phyloP scores from a whole-genome alignment of 257 asterid genomes.

The Przewalskia tangutica region DNA sequence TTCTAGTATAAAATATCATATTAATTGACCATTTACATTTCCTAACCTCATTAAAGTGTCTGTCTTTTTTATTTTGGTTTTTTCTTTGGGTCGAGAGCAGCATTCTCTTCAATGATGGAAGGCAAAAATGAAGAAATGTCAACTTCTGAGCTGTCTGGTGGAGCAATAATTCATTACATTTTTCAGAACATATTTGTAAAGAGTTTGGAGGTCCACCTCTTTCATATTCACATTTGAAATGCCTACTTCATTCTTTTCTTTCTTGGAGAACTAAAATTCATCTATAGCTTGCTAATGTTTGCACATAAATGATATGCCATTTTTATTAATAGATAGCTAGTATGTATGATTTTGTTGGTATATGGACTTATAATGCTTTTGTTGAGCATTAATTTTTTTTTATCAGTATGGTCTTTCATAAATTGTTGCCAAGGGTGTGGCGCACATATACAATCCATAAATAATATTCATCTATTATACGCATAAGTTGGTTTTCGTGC shows the following conservation, averaged over 20 bases:
- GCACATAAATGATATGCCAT: neutral
- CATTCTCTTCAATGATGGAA: conserved; percentile 83
- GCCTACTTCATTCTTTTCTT: conserved; percentile 8
- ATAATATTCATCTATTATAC: neutral
- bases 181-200: conserved; percentile 84
- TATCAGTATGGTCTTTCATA: neutral
- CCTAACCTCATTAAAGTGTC: neutral
- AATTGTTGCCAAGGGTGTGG: neutral
- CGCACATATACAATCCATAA: neutral
- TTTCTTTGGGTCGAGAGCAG: conserved; percentile 29
- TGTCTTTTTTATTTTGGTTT: neutral
- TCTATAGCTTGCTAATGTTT: neutral
- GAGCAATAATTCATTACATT: conserved; percentile 94
- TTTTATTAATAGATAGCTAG: neutral
- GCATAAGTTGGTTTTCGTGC: neutral
- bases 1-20: neutral
- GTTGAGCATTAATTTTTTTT: neutral
- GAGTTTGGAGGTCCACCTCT: conserved; percentile 71
- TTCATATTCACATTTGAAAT: conserved; percentile 9
- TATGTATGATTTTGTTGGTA: neutral
- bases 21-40: neutral
- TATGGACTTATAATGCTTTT: neutral
- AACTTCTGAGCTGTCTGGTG: conserved; percentile 90
- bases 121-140: conserved; percentile 92
- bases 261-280: neutral